Conservation (phyloP, 2,329 filamentous ascomycete species). For the Leptosphaerulina australis region DNA sequence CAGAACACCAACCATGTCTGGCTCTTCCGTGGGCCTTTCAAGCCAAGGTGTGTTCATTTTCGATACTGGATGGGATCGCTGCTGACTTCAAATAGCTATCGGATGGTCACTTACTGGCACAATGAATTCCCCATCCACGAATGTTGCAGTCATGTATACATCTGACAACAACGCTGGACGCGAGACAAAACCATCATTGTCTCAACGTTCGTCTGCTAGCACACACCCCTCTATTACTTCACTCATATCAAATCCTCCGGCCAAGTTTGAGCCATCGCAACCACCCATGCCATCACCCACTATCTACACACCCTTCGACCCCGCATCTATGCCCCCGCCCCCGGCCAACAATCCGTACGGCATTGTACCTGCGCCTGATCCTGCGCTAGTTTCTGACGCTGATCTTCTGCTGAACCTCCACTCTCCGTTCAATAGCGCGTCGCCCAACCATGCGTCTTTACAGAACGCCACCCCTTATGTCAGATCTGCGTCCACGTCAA, state of each 20-base stretch:
- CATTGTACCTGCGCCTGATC: constrained; percentile 34
- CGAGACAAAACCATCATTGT: constrained; percentile 25
- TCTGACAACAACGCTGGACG: constrained; percentile 50
- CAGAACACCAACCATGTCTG: constrained; percentile 40
- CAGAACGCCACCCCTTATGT: constrained; percentile 28
- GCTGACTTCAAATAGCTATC: constrained; percentile 59
- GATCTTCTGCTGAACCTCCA: constrained; percentile 58
- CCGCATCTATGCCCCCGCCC: constrained; percentile 42
- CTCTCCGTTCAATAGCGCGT: constrained; percentile 50
- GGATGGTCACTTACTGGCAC: constrained; percentile 89
- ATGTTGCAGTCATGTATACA: constrained; percentile 80
- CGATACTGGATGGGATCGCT: background rate
- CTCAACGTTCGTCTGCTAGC: constrained; percentile 30
- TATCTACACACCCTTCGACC: constrained; percentile 33
- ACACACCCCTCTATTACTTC: constrained; percentile 42
- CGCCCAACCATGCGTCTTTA: constrained; percentile 27
- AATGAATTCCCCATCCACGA: constrained; percentile 83
- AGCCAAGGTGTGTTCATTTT: constrained; percentile 54
- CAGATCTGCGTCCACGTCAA: constrained; percentile 25
- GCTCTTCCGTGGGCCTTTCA: constrained; percentile 57
- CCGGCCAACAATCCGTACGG: constrained; percentile 31
- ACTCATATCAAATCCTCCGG: constrained; percentile 31
- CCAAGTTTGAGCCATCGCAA: constrained; percentile 37
- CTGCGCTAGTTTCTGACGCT: constrained; percentile 52
- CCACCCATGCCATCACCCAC: constrained; percentile 31